Conservation (phyloP, 805 yeast genomes). For the Kluyveromyces dobzhanskii region DNA sequence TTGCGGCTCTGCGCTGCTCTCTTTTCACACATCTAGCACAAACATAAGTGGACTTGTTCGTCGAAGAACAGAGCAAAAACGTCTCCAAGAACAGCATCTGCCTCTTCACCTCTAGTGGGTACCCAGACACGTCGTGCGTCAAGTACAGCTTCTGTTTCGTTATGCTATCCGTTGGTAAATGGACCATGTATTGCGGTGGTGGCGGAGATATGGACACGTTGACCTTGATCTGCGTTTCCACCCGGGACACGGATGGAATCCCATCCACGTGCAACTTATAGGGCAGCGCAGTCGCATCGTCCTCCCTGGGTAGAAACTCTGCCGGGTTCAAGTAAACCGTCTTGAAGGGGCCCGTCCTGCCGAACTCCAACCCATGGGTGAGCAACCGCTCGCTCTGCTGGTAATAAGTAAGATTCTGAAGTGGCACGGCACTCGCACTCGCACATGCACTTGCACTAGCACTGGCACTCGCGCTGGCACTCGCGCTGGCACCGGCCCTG, state of each 20-base stretch:
- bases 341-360: constrained; percentile 16
- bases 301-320: constrained; percentile 14
- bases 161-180: constrained; percentile 79
- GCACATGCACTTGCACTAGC: too few species aligned
- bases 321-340: constrained; percentile 18
- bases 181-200: constrained; percentile 64
- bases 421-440: neutral
- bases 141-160: constrained; percentile 80
- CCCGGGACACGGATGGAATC: constrained; percentile 78
- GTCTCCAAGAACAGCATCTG: constrained; percentile 66
- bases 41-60: constrained; percentile 54
- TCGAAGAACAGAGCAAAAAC: constrained; percentile 59
- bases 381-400: constrained; percentile 14
- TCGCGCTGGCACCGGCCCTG: too few species aligned
- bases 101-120: constrained; percentile 41
- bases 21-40: constrained; percentile 86
- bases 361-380: constrained; percentile 15
- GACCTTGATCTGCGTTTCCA: constrained; percentile 90
- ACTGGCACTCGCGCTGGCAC: too few species aligned
- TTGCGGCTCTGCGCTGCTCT: constrained; percentile 87
- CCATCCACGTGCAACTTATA: constrained; percentile 47
- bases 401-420: constrained; percentile 2
- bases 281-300: constrained; percentile 24
- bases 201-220: constrained; percentile 62
- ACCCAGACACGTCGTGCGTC: constrained; percentile 30